Evolutionary conservation across 2,329 filamentous ascomycete species (phyloP).

Genomic region (Pestalotiopsis sp.): DNA sequence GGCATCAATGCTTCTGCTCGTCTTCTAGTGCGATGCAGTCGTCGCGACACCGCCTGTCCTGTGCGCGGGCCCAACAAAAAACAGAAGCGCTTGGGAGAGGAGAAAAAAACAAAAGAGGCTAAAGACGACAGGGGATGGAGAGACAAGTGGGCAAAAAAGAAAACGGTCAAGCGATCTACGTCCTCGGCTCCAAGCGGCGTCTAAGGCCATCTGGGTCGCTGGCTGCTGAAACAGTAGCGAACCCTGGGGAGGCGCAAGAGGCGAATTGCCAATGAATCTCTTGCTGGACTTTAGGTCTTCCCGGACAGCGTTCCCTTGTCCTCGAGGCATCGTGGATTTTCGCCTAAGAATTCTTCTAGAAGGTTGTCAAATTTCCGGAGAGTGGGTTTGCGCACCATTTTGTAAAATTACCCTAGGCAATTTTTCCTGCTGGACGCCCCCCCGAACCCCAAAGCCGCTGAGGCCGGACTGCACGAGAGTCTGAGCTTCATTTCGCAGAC

Average conservation of each 20-base stretch:
- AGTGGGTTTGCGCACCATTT: neutral
- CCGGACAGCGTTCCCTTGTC: constrained; percentile 7
- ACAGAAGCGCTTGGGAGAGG: neutral
- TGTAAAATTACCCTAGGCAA: neutral
- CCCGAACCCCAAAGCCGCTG: neutral
- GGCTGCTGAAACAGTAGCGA: constrained; percentile 1
- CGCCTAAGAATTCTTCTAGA: constrained; percentile 9
- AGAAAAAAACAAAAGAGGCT: neutral
- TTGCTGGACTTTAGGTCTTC: neutral
- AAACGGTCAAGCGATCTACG: constrained; percentile 6
- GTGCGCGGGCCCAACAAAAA: constrained; percentile 6
- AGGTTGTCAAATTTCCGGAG: constrained; percentile 10
- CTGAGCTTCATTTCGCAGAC: neutral
- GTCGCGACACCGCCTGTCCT: neutral
- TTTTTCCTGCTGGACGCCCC: neutral
- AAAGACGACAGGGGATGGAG: neutral
- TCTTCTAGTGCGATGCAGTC: neutral
- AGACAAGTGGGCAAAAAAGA: neutral
- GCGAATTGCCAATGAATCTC: neutral
- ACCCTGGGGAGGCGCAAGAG: neutral
- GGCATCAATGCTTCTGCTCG: neutral
- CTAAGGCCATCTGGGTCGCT: neutral
- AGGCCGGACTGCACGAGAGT: neutral
- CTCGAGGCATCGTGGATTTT: neutral
- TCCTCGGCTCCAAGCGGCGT: neutral